Conservation (phyloP, 2,329 filamentous ascomycete species). For the Monosporascus ibericus region DNA sequence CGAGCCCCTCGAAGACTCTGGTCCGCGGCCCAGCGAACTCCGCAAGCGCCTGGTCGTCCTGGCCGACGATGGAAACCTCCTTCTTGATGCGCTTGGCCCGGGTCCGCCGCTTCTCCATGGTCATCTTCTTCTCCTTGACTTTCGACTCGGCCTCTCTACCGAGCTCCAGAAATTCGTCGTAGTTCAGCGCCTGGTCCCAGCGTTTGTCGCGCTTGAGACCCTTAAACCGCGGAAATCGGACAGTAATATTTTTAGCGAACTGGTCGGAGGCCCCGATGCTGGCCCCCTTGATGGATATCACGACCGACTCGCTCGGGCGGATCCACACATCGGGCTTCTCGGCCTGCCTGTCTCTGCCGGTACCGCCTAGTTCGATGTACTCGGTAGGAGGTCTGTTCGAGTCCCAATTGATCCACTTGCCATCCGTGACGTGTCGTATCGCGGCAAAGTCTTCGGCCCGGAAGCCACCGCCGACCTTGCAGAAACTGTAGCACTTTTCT, state of each 20-base stretch:
- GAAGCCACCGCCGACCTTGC: constrained; percentile 95
- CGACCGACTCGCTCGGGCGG: constrained; percentile 77
- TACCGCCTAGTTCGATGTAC: constrained; percentile 76
- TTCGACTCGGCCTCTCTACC: constrained; percentile 65
- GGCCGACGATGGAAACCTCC: constrained; percentile 66
- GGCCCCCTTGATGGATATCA: constrained; percentile 84
- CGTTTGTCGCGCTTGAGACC: constrained; percentile 72
- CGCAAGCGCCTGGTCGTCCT: constrained; percentile 38
- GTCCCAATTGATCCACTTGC: constrained; percentile 89
- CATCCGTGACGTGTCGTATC: constrained; percentile 77
- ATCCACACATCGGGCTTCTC: constrained; percentile 94
- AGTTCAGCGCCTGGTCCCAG: constrained; percentile 74
- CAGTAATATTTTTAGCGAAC: constrained; percentile 69
- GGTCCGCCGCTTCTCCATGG: constrained; percentile 63
- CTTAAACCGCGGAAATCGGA: constrained; percentile 90
- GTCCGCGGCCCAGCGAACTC: constrained; percentile 52
- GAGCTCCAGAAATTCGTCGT: constrained; percentile 70
- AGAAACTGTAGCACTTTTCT: constrained; percentile 87
- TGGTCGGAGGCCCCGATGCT: constrained; percentile 68
- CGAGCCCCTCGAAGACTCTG: constrained; percentile 66
- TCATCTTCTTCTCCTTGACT: constrained; percentile 67
- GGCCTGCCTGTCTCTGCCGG: constrained; percentile 65
- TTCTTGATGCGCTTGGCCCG: constrained; percentile 58
- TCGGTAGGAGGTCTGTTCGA: constrained; percentile 65
- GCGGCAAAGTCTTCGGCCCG: constrained; percentile 76